A percentile compares a stretch with the other conserved stretches of the same genome.
Evolutionary conservation across 2,329 filamentous ascomycete species (phyloP).

Genomic region (Aaosphaeria arxii): DNA sequence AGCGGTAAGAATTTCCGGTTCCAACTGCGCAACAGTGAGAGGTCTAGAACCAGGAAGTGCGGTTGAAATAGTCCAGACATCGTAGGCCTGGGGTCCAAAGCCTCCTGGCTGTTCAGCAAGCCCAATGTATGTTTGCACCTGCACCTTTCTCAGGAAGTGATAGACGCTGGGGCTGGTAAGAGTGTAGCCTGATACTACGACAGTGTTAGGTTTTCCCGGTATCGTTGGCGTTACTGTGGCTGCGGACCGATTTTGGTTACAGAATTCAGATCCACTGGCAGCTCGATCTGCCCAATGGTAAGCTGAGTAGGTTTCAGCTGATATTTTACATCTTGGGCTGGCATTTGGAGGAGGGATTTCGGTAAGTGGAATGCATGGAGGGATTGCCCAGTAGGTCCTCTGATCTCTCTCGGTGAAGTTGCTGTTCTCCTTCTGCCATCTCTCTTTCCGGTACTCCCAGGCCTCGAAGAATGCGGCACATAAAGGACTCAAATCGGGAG

Average conservation of each 20-base stretch:
- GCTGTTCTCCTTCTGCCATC: not conserved
- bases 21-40: not conserved
- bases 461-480: not conserved
- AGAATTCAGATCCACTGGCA: not conserved
- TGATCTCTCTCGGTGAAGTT: not conserved
- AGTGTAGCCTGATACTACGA: conserved; percentile 5
- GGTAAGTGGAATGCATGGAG: not conserved
- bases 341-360: not conserved
- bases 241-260: not conserved
- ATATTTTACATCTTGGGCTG: not conserved
- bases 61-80: not conserved
- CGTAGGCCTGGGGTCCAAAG: not conserved
- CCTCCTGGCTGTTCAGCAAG: not conserved
- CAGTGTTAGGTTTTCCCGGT: conserved; percentile 2
- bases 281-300: not conserved
- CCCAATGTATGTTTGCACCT: conserved; percentile 3
- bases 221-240: not conserved
- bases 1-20: not conserved
- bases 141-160: conserved; percentile 3
- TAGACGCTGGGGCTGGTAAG: conserved; percentile 6
- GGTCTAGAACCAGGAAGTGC: not conserved
- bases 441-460: not conserved
- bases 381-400: not conserved
- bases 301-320: not conserved
- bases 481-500: not conserved